Conservation (phyloP, 2,329 filamentous ascomycete genomes). For the Diaporthe sp. region DNA sequence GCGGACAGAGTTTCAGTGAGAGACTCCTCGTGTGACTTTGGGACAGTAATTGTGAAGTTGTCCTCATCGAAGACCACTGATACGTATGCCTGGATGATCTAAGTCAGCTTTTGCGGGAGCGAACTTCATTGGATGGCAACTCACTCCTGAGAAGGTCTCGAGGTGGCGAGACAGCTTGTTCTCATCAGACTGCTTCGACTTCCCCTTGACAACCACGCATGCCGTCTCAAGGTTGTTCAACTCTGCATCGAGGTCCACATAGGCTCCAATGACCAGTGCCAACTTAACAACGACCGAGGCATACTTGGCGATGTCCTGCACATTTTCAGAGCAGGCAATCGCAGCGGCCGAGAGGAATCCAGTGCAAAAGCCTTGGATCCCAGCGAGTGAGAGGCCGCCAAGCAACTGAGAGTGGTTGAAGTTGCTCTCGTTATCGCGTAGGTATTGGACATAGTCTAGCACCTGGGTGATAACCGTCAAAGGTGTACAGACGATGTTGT, state of each 20-base stretch:
- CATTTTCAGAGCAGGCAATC: neutral
- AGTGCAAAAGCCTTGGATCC: slow-evolving; percentile 29
- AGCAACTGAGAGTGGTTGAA: neutral
- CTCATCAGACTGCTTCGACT: neutral
- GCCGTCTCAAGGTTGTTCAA: neutral
- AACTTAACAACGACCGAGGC: slow-evolving; percentile 40
- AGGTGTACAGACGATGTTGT: slow-evolving; percentile 11
- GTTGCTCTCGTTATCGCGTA: neutral
- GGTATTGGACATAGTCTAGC: neutral
- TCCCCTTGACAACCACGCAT: neutral
- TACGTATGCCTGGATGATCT: slow-evolving; percentile 5
- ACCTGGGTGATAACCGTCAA: slow-evolving; percentile 11
- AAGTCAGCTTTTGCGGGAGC: neutral
- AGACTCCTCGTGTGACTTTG: slow-evolving; percentile 39
- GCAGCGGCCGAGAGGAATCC: slow-evolving; percentile 21
- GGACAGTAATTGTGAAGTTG: neutral
- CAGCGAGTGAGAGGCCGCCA: neutral
- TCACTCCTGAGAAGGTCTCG: neutral
- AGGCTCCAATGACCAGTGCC: slow-evolving; percentile 12
- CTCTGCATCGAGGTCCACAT: slow-evolving; percentile 20
- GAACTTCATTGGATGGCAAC: neutral
- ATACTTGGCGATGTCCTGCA: slow-evolving; percentile 42
- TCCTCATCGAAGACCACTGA: slow-evolving; percentile 13
- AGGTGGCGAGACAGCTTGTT: neutral
- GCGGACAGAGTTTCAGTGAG: neutral